Base-by-base conservation (phyloP, 2,329 filamentous ascomycete genomes). In the Penicillium sumatraense region DNA sequence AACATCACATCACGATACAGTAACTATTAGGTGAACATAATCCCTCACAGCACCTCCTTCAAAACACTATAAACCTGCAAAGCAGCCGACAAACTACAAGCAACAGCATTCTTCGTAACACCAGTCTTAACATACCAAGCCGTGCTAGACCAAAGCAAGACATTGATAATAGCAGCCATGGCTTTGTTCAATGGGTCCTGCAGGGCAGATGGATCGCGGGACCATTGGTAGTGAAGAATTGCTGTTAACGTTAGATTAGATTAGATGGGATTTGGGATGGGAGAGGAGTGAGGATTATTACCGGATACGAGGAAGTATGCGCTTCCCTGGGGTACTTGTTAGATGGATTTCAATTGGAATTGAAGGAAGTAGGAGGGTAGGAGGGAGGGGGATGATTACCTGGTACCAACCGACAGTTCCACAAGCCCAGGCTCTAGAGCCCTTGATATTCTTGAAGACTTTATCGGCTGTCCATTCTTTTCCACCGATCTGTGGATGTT, bases 401-500 rank as follows among this genome's bases (percentile, higher is more conserved):
- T 68, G 66, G 96, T 66, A 69, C 67, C 67, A 69, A 3, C 67
- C 67, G 5, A 66, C 59, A 18, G 57, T 62, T 4, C 60, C 63
- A 46, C 63, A 61, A 24, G 62, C 52, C 63, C 63, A 66, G 0
- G 63, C 29, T 51, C 47, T 61, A 1, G 65, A 59, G 23, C 60
- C 61, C 18, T 58, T 53, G 29, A 67, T 60, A 16, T 51, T 56
- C 54, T 62, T 66, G 26, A 68, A 68, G 38, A 54, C 44, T 21
- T 63, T 64, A 35, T 69, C 61, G 27, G 58, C 51, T 35, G 58
- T 66, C 63, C 64, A 69, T 40, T 67, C 36, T 23, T 46, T 60
- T 8, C 63, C 64, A 10, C 49, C 41, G 36, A 62, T 33, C 67
- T 69, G 23, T 20, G 36, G 36, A 5, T 2, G 18, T 27, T n/a